Percentiles rank a stretch among this genome's conserved stretches.
Conservation (phyloP, 2,329 filamentous ascomycete species). For the Trichoderma endophyticum region DNA sequence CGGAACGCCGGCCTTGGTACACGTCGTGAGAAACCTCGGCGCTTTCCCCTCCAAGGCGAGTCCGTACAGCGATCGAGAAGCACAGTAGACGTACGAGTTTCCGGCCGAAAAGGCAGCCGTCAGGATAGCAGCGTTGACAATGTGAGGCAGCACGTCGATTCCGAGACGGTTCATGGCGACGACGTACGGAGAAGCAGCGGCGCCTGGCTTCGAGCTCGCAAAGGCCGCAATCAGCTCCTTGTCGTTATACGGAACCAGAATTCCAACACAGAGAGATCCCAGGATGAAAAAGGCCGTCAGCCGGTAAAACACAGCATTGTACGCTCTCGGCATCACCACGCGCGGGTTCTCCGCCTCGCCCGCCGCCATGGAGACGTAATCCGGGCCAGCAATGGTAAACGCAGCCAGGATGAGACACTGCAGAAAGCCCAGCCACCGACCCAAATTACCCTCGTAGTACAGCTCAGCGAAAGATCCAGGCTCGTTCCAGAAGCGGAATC, state of each 20-base stretch:
- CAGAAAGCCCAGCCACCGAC: conserved; percentile 73
- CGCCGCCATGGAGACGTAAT: conserved; percentile 66
- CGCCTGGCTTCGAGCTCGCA: conserved; percentile 55
- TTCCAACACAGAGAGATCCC: conserved; percentile 68
- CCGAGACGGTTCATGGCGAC: conserved; percentile 65
- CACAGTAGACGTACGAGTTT: conserved; percentile 63
- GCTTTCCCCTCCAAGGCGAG: conserved; percentile 67
- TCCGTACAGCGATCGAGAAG: conserved; percentile 65
- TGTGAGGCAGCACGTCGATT: conserved; percentile 62
- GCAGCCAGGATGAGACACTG: conserved; percentile 70
- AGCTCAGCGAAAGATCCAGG: conserved; percentile 69
- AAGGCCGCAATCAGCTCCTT: conserved; percentile 59
- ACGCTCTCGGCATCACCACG: conserved; percentile 66
- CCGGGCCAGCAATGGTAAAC: conserved; percentile 65
- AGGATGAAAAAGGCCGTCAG: conserved; percentile 73
- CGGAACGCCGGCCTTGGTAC: conserved; percentile 65
- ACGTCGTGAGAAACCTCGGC: conserved; percentile 56
- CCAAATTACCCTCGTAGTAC: conserved; percentile 61
- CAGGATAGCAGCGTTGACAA: conserved; percentile 71
- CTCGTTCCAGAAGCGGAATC: conserved; percentile 64
- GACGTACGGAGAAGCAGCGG: conserved; percentile 66
- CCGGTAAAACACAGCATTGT: conserved; percentile 76
- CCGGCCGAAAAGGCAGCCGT: conserved; percentile 65
- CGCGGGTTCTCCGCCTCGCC: conserved; percentile 71
- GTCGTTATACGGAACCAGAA: conserved; percentile 69